A percentile compares a stretch with the other conserved stretches of the same genome.
These are phyloP conservation scores for Prunus yedoensis DNA, from an alignment of 331 rosid genomes.

Conservation along the genomic window DNA sequence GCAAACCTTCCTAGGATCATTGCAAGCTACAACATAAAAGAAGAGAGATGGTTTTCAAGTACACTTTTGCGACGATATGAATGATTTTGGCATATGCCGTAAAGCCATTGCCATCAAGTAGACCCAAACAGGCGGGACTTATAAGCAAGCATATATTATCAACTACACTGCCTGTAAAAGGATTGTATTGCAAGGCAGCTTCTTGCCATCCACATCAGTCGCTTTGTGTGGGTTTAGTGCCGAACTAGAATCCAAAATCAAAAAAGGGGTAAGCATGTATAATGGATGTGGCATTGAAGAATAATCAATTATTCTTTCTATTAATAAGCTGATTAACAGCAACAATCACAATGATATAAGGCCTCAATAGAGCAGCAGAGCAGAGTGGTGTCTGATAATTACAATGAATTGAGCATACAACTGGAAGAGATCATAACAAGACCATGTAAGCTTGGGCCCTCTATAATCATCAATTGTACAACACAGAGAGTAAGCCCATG, in stretches of 20 bases:
- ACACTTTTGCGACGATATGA: not conserved
- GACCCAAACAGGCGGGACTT: not conserved
- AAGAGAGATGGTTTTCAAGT: conserved; percentile 22
- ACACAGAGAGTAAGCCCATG: not conserved
- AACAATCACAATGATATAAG: conserved; percentile 5
- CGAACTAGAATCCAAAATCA: not conserved
- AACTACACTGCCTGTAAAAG: not conserved
- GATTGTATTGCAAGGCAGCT: not conserved
- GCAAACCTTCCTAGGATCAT: conserved; percentile 31
- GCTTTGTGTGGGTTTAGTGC: not conserved
- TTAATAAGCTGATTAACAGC: conserved; percentile 1
- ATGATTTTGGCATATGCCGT: too few species aligned
- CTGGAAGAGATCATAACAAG: conserved; percentile 4
- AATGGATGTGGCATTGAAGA: not conserved
- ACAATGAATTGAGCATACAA: conserved; percentile 24
- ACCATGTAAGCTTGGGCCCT: conserved; percentile 38
- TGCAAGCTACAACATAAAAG: conserved; percentile 19
- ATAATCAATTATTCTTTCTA: not conserved
- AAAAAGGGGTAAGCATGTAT: not conserved
- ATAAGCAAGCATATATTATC: not conserved
- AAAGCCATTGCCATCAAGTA: too few species aligned
- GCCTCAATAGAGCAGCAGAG: not conserved
- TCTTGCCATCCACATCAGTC: not conserved
- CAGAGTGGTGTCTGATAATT: not conserved
- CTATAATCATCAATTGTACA: conserved; percentile 16